phyloP scores from a whole-genome alignment of 495 filamentous ascomycete genomes.

The Cercophora sp. region DNA sequence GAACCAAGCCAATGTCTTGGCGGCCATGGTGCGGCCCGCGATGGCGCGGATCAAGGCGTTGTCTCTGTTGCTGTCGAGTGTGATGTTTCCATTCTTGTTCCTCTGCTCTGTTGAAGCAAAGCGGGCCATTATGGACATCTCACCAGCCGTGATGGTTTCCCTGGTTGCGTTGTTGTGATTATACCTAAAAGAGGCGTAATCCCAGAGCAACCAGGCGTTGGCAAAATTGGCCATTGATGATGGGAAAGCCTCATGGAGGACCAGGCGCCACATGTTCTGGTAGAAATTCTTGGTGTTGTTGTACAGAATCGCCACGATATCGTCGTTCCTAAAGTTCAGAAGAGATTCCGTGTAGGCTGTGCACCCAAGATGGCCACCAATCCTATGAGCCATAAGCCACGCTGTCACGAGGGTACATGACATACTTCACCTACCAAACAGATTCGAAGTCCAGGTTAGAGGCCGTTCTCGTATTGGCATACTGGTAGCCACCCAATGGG shows the following conservation, averaged over 20 bases:
- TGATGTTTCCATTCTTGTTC: constrained; percentile 31
- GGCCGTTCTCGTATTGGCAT: constrained; percentile 33
- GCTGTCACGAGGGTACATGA: not conserved
- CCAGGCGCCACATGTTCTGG: constrained; percentile 23
- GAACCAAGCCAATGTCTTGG: constrained; percentile 26
- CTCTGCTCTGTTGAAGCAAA: constrained; percentile 35
- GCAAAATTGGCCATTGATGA: constrained; percentile 29
- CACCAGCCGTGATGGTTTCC: constrained; percentile 14
- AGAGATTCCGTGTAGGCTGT: constrained; percentile 25
- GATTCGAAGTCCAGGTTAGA: constrained; percentile 30
- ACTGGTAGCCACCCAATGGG: constrained; percentile 40
- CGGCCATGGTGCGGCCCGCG: constrained; percentile 38
- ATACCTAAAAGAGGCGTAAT: constrained; percentile 38
- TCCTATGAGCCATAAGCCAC: constrained; percentile 13
- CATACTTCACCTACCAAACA: constrained; percentile 28
- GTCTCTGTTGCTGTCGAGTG: constrained; percentile 19
- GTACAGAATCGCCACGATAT: constrained; percentile 16
- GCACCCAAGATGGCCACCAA: constrained; percentile 32
- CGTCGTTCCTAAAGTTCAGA: constrained; percentile 22
- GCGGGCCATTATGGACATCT: constrained; percentile 21
- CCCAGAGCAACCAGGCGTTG: constrained; percentile 42
- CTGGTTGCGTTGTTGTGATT: constrained; percentile 29
- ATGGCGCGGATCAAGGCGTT: constrained; percentile 38
- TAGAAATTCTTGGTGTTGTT: constrained; percentile 33
- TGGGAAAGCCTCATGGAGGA: constrained; percentile 28